Evolutionary conservation across 495 filamentous ascomycete species (phyloP), one percentile per base, ranked within the genome.

Genomic region (Xylaria palmicola): DNA sequence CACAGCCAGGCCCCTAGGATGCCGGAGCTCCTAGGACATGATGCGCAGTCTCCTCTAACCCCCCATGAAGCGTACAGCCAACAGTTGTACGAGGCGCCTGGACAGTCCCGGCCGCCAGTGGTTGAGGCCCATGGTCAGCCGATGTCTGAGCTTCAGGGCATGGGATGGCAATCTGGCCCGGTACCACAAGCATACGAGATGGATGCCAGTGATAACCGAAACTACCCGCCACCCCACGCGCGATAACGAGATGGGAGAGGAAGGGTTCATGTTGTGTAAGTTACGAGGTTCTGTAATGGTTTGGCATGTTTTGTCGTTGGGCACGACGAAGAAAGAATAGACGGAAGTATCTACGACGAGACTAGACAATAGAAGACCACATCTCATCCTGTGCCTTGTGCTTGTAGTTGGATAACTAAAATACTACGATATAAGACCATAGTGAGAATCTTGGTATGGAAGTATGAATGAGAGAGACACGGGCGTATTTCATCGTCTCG

Each of bases 81-180:
- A 51, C 56, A 65, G 1, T 19, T 68, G 43, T 62, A 70, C 47
- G 63, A 65, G 51, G 67, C 64, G 39, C 63, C 58, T 8, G 52
- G 62, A 13, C 58, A 67, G 24, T 20, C 32, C n/a, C 55, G 55
- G 24, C 58, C 63, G 30, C 54, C 53, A n/a, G 60, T 59, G 32
- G 39, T 60, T 13, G 68, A 66, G 39, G 68, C 65, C 41, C 64
- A 67, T n/a, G 63, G 62, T 0, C 67, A 69, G 53, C 64, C 68
- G 17, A 59, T 56, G 24, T 59, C 63, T 27, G 68, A 66, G 47
- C 65, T 68, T 17, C 65, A 65, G 36, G 68, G 65, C 19, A 62
- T 66, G 64, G 63, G 64, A 6, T 79, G 75, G 77, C 77, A 78
- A 48, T 67, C 75, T 8, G 73, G 76, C 9, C 77, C 75, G 13